A percentile compares a stretch with the other conserved stretches of the same genome.
These are phyloP conservation scores for Condylostoma magnum DNA, from an alignment of 169 alveolate species.

Conservation along the genomic window DNA sequence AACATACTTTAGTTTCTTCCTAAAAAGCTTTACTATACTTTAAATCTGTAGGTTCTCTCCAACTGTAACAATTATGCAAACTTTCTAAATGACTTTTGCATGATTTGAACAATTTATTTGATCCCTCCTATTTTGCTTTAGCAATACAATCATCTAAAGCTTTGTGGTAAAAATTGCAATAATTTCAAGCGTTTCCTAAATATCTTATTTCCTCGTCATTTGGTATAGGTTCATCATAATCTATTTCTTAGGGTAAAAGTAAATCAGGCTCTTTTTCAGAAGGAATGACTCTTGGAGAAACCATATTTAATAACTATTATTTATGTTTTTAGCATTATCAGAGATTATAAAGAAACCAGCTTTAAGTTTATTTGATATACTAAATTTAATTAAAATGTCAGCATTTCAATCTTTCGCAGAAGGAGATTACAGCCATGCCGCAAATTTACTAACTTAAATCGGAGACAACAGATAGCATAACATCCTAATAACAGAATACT, in stretches of 20 bases:
- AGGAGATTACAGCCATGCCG: too few species aligned
- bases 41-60: conserved; percentile 27
- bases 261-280: too few species aligned
- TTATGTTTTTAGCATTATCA: too few species aligned
- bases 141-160: conserved; percentile 4
- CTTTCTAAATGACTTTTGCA: conserved; percentile 16
- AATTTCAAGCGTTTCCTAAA: conserved; percentile 20
- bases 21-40: neutral
- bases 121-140: neutral
- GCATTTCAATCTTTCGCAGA: too few species aligned
- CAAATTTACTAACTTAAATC: too few species aligned
- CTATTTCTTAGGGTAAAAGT: too few species aligned
- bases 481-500: conserved; percentile 9
- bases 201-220: conserved; percentile 12
- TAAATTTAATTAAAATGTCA: too few species aligned
- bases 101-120: neutral
- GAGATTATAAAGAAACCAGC: too few species aligned
- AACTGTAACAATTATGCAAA: conserved; percentile 24
- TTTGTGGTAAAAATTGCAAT: conserved; percentile 23
- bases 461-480: too few species aligned
- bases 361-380: too few species aligned
- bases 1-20: neutral
- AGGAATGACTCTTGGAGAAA: too few species aligned
- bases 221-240: neutral
- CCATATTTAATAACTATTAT: too few species aligned